phyloP scores from a whole-genome alignment of 1,284 basidiomycete genomes.

The Ustilago vetiveriae region DNA sequence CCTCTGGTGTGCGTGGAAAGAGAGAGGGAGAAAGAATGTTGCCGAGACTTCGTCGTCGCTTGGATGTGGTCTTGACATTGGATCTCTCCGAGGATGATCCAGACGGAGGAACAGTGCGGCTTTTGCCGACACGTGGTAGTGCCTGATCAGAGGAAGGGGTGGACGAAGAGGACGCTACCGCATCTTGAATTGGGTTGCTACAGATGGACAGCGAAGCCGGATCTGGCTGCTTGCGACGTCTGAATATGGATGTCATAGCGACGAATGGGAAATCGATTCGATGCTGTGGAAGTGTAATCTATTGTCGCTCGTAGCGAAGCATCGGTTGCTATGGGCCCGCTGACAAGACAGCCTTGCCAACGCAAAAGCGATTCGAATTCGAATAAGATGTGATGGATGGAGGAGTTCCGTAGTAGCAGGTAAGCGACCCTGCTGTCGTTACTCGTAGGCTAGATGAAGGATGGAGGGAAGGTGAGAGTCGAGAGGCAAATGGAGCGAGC shows the following conservation, averaged over 20 bases:
- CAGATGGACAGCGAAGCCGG: conserved; percentile 22
- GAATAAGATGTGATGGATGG: too few relatives aligned
- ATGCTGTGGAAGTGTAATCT: too few relatives aligned
- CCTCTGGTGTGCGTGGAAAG: conserved; percentile 21
- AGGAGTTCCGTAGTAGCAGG: neutral
- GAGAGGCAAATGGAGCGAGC: too few relatives aligned
- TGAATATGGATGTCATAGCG: conserved; percentile 39
- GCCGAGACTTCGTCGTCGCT: conserved; percentile 38
- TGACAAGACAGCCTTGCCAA: too few relatives aligned
- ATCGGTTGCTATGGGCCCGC: too few relatives aligned
- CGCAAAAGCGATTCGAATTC: too few relatives aligned
- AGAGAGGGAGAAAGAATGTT: conserved; percentile 39
- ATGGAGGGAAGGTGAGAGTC: neutral
- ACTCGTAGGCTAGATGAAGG: neutral
- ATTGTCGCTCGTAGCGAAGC: too few relatives aligned
- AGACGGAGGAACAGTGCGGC: neutral
- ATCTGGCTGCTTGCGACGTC: conserved; percentile 37
- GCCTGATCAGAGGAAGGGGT: conserved; percentile 4
- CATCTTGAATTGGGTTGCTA: conserved; percentile 9
- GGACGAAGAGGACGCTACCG: conserved; percentile 4
- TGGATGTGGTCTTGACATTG: conserved; percentile 14
- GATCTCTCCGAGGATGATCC: conserved; percentile 1
- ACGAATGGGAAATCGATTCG: too few relatives aligned
- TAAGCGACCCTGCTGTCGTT: neutral
- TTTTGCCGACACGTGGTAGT: neutral